Conservation (phyloP, 2,329 filamentous ascomycete genomes). For the Sporothrix variecibatus region DNA sequence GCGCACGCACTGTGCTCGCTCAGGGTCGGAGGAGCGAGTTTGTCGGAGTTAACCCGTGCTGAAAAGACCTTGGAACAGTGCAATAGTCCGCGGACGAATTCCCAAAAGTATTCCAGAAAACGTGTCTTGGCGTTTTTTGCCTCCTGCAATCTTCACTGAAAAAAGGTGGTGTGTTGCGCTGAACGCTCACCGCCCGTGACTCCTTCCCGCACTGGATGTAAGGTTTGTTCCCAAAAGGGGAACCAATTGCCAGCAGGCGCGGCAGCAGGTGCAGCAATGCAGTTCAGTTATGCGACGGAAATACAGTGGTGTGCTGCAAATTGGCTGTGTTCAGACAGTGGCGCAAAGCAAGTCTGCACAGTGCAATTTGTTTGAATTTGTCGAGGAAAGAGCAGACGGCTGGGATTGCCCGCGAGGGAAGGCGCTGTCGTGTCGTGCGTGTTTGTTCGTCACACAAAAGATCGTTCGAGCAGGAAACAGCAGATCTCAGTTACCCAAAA, state of each 20-base stretch:
- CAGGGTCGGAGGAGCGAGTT: background rate
- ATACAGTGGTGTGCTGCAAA: background rate
- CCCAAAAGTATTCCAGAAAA: background rate
- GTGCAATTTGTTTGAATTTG: background rate
- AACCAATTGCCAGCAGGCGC: slow-evolving; percentile 13
- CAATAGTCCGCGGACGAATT: slow-evolving; percentile 18
- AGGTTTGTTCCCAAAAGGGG: background rate
- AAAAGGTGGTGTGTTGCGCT: background rate
- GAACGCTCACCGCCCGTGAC: background rate
- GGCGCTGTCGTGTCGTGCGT: background rate
- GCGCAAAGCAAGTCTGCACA: background rate
- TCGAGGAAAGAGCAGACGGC: background rate
- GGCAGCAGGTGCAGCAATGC: background rate
- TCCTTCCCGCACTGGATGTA: background rate
- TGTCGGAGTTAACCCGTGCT: slow-evolving; percentile 16
- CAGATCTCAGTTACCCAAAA: slow-evolving; percentile 5
- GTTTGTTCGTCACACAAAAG: background rate
- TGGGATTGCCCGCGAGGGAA: background rate
- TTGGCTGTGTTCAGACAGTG: background rate
- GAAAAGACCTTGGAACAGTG: slow-evolving; percentile 11
- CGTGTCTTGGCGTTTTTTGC: background rate
- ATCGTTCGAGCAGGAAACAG: background rate
- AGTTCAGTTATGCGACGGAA: background rate
- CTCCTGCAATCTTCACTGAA: background rate
- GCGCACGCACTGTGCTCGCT: slow-evolving; percentile 14